Percentiles rank a stretch among this genome's conserved stretches.
Conservation (phyloP, 345 rosid genomes). For the Eucalyptus rudis region DNA sequence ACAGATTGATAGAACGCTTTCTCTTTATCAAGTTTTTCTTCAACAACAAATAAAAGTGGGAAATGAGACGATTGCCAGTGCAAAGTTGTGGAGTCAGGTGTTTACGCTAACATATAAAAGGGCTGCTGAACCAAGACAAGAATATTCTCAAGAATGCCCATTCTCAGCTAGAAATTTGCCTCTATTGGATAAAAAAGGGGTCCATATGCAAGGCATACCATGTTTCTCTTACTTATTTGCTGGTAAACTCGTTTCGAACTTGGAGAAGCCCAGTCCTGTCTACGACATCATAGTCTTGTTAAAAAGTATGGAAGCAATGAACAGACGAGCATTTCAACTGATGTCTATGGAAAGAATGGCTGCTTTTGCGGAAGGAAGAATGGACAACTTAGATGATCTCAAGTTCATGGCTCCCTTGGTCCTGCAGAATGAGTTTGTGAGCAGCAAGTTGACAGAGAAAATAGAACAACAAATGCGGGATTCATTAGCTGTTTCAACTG, state of each 20-base stretch:
- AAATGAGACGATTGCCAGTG: slow-evolving; percentile 23
- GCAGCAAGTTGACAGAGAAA: slow-evolving; percentile 79
- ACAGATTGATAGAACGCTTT: slow-evolving; percentile 35
- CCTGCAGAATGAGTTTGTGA: slow-evolving; percentile 59
- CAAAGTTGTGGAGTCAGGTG: slow-evolving; percentile 51
- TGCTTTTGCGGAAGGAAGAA: slow-evolving; percentile 57
- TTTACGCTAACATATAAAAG: slow-evolving; percentile 50
- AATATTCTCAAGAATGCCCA: slow-evolving; percentile 3
- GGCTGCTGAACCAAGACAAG: slow-evolving; percentile 15
- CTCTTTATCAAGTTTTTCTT: slow-evolving; percentile 77
- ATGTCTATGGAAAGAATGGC: slow-evolving; percentile 40
- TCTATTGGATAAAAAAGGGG: slow-evolving; percentile 2
- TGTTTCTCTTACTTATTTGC: slow-evolving; percentile 42
- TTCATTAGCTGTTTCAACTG: slow-evolving; percentile 47
- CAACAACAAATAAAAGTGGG: slow-evolving; percentile 50
- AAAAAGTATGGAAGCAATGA: slow-evolving; percentile 65
- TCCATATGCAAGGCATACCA: slow-evolving; percentile 9
- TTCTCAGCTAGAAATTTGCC: slow-evolving; percentile 1
- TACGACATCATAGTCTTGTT: slow-evolving; percentile 64
- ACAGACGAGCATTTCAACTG: slow-evolving; percentile 56
- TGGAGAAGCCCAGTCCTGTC: slow-evolving; percentile 40
- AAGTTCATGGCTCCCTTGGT: slow-evolving; percentile 36
- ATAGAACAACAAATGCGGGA: slow-evolving; percentile 91
- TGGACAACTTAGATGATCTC: slow-evolving; percentile 50
- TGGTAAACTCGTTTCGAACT: slow-evolving; percentile 31